A percentile compares a stretch with the other conserved stretches of the same genome.
Conservation (phyloP, 176 grass and related monocot species). For the Tuctoria greenei region DNA sequence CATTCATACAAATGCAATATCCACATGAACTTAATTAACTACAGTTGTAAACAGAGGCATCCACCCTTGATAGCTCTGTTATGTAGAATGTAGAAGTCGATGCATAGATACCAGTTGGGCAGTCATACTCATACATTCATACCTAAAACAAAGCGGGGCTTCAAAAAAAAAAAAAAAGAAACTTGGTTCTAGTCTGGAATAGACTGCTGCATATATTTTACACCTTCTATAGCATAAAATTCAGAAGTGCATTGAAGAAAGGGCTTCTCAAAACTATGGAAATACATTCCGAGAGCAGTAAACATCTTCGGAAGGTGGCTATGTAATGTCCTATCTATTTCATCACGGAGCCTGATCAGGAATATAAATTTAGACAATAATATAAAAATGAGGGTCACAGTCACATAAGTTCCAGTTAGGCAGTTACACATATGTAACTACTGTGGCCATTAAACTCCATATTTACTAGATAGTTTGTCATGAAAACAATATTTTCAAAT, state of each 20-base stretch:
- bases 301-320: slow-evolving; percentile 98
- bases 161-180: no score
- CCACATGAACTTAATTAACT: no score
- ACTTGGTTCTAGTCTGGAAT: slow-evolving; percentile 96
- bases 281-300: slow-evolving; percentile 91
- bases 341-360: slow-evolving; percentile 76
- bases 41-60: no score
- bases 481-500: no score
- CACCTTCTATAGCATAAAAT: slow-evolving; percentile 92
- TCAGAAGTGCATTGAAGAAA: slow-evolving; percentile 87
- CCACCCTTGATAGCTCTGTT: no score
- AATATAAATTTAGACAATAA: slow-evolving; percentile 8
- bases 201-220: no score
- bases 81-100: no score
- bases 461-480: no score
- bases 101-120: no score
- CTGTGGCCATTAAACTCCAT: background rate
- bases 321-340: slow-evolving; percentile 82
- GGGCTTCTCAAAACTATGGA: slow-evolving; percentile 76
- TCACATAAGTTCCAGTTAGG: slow-evolving; percentile 3
- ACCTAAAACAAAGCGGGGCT: no score
- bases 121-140: no score
- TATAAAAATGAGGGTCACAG: background rate
- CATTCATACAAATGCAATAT: no score
- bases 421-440: slow-evolving; percentile 4